A percentile compares a stretch with the other conserved stretches of the same genome.
Evolutionary conservation across 441 rosid species (phyloP).

Genomic region (Mallotus repandus): DNA sequence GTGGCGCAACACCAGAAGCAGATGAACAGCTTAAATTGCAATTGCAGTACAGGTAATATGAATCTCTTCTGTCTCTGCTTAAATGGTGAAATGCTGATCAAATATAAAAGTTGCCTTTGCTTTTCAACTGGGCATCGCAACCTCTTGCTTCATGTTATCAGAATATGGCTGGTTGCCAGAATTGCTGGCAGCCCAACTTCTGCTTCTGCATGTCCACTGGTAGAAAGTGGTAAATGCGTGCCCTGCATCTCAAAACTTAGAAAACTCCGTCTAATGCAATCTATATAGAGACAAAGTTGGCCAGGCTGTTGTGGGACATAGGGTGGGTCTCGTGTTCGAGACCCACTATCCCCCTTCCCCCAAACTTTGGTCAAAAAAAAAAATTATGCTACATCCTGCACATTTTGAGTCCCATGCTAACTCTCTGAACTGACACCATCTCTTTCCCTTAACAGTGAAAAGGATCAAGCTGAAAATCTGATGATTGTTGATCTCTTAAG

Average conservation of each 20-base stretch:
- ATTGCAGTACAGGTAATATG: slow-evolving; percentile 69
- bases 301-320: too few relatives aligned
- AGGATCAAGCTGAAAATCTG: slow-evolving; percentile 94
- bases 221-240: background rate
- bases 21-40: slow-evolving; percentile 64
- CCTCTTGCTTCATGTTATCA: background rate
- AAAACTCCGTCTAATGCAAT: background rate
- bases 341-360: too few relatives aligned
- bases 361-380: too few relatives aligned
- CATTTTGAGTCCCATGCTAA: background rate
- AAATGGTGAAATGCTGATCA: background rate
- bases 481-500: slow-evolving; percentile 97
- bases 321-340: too few relatives aligned
- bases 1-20: slow-evolving; percentile 68
- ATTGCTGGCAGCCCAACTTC: background rate
- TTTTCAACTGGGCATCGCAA: background rate
- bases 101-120: background rate
- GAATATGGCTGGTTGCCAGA: background rate
- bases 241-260: background rate
- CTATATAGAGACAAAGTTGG: background rate
- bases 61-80: slow-evolving; percentile 11
- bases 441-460: slow-evolving; percentile 59
- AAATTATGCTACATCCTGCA: background rate
- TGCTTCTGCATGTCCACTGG: background rate
- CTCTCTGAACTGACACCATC: background rate